Evolutionary conservation across 805 yeast genomes (phyloP).

Genomic region (Allodekkera sacchari): DNA sequence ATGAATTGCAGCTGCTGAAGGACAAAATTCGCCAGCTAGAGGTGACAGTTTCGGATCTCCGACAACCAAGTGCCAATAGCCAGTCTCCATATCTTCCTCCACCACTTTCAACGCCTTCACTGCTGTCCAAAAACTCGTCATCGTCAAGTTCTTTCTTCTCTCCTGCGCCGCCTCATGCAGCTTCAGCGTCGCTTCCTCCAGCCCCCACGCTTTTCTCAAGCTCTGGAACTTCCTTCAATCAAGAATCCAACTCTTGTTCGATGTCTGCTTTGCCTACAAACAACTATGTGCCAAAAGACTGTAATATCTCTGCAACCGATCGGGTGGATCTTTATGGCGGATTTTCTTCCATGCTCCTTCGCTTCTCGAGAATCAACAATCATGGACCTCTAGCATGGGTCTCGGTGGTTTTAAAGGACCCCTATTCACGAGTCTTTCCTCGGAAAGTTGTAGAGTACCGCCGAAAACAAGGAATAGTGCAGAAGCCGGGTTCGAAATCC

Average conservation of each 20-base stretch:
- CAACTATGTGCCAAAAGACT: conserved; percentile 3
- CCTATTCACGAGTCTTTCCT: conserved; percentile 24
- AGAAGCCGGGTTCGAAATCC: too few species aligned
- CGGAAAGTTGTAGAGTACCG: too few species aligned
- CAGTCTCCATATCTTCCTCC: neutral
- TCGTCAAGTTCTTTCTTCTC: neutral
- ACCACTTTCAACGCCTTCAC: neutral
- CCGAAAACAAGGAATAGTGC: too few species aligned
- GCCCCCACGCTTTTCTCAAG: neutral
- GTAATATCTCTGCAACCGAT: conserved; percentile 24
- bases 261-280: conserved; percentile 7
- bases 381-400: conserved; percentile 49
- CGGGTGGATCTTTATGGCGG: conserved; percentile 34
- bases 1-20: conserved; percentile 28
- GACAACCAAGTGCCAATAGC: conserved; percentile 1
- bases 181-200: neutral
- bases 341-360: conserved; percentile 33
- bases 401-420: conserved; percentile 40
- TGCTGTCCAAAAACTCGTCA: neutral
- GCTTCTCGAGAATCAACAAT: conserved; percentile 33
- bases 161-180: neutral
- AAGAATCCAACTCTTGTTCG: conserved; percentile 3
- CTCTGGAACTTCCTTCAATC: neutral
- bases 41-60: conserved; percentile 28
- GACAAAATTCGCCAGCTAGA: conserved; percentile 39